A percentile compares a stretch with the other conserved stretches of the same genome.
Conservation (phyloP, 768 basidiomycete species). For the Serendipita sp. region DNA sequence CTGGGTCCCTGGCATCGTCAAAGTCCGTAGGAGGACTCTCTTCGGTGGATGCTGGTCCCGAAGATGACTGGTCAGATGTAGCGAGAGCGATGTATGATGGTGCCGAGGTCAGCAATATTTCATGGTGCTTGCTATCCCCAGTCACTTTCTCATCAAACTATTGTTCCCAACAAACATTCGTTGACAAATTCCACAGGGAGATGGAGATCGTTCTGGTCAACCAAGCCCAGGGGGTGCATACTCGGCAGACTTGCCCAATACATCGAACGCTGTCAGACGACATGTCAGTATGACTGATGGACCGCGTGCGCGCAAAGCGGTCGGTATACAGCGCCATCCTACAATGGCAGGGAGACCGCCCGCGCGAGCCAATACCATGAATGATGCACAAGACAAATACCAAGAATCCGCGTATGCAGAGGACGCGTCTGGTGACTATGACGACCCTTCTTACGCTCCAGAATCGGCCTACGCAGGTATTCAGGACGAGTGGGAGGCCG, state of each 20-base stretch:
- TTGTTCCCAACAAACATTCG: not conserved
- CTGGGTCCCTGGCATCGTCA: not conserved
- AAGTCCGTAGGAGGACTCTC: slow-evolving; percentile 59
- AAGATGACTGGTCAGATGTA: slow-evolving; percentile 60
- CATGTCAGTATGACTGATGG: slow-evolving; percentile 6
- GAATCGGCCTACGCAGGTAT: slow-evolving; percentile 2
- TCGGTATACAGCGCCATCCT: not conserved
- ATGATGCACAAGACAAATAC: not conserved
- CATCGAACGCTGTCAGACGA: not conserved
- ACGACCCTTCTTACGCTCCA: not conserved
- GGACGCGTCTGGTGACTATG: not conserved
- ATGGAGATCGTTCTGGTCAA: slow-evolving; percentile 15
- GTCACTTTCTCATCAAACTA: not conserved
- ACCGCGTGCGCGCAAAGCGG: not conserved
- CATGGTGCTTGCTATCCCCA: slow-evolving; percentile 1
- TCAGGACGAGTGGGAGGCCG: not conserved
- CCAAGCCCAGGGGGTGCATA: not conserved
- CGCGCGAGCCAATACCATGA: not conserved
- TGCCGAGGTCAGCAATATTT: slow-evolving; percentile 39
- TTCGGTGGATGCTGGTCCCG: slow-evolving; percentile 41
- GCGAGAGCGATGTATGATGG: slow-evolving; percentile 24
- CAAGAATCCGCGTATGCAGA: not conserved
- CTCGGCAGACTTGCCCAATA: not conserved
- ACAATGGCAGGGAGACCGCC: not conserved
- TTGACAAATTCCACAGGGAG: slow-evolving; percentile 11